Base-by-base conservation (phyloP, 192 early-diverging fungal species). In the Geranomyces variabilis region DNA sequence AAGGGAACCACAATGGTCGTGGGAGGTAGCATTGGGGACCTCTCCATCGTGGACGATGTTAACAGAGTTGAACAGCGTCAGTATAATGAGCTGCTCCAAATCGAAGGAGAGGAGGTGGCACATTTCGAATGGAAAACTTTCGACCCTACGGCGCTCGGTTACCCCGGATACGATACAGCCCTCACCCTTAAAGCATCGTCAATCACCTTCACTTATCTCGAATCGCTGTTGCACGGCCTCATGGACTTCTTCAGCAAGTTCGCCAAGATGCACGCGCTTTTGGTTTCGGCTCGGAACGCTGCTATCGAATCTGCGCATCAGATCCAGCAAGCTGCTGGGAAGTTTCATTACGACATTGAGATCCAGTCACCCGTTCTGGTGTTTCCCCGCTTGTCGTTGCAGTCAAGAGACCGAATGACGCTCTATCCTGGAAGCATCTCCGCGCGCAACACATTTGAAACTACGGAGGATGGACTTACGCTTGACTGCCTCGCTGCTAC, bases 71-170 rank as follows among this genome's bases (percentile, higher is more conserved):
- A 70, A 8, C 13, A 34, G 12, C 22, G 46, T 1, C 45, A 62
- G 7, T 66, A 45, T 41, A 62, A 70, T 33, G 75, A 87, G 67
- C 84, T 97, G 21, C 76, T 97, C 10, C 85, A 84, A 2, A 93
- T 99, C 68, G 90, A 96, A 77, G 93, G 94, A 13, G 90, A 92
- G 30, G 89, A 96, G 63, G 79, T 95, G 31, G 94, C 94, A 0
- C 92, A 95, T 67, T 94, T 99, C 60, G 78, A 78, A 4, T 97
- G 92, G 71, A 89, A 99, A 66, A 96, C 91, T 0, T 96, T 86
- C 75, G 86, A 90, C 61, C 58, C 80, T 1, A 59, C 77, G 3
- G 56, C 77, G 1, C 60, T 81, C 4, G 72, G 66, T 34, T 95
- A 93, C 60, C 94, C 95, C 1, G 94, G 94, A 1, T 96, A 93